phyloP scores from a whole-genome alignment of 2,329 filamentous ascomycete species.

The Coccinonectria pachysandricola region DNA sequence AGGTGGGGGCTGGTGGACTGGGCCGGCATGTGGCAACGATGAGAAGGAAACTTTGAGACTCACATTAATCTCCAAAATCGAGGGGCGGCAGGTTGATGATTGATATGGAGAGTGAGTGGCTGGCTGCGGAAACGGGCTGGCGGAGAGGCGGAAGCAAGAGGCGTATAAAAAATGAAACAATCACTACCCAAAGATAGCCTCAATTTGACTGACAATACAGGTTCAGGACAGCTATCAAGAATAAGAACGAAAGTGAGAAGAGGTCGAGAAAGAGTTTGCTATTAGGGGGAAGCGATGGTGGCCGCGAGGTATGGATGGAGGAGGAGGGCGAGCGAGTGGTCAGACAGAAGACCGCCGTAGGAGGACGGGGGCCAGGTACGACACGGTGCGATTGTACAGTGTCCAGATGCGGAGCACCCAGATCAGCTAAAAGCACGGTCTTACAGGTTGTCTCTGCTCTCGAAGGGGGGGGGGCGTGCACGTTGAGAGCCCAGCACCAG shows the following conservation, averaged over 20 bases:
- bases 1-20: slow-evolving; percentile 19
- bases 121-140: too few species aligned
- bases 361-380: slow-evolving; percentile 8
- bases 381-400: slow-evolving; percentile 15
- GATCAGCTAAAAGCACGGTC: slow-evolving; percentile 14
- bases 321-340: slow-evolving; percentile 6
- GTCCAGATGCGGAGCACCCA: slow-evolving; percentile 4
- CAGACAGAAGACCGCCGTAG: too few species aligned
- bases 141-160: too few species aligned
- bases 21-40: slow-evolving; percentile 18
- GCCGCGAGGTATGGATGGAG: slow-evolving; percentile 4
- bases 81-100: slow-evolving; percentile 9
- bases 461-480: slow-evolving; percentile 2
- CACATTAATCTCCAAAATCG: slow-evolving; percentile 26
- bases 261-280: slow-evolving; percentile 6
- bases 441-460: slow-evolving; percentile 8
- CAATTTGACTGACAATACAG: slow-evolving; percentile 9
- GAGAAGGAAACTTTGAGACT: slow-evolving; percentile 22
- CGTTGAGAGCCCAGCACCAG: too few species aligned
- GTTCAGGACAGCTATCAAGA: slow-evolving; percentile 8
- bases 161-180: background rate
- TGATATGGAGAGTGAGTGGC: slow-evolving; percentile 19
- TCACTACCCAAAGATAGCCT: background rate
- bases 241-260: slow-evolving; percentile 4
- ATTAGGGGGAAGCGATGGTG: slow-evolving; percentile 5